Evolutionary conservation across 140 eudicot genomes (phyloP).

Genomic region (Oenanthe javanica): DNA sequence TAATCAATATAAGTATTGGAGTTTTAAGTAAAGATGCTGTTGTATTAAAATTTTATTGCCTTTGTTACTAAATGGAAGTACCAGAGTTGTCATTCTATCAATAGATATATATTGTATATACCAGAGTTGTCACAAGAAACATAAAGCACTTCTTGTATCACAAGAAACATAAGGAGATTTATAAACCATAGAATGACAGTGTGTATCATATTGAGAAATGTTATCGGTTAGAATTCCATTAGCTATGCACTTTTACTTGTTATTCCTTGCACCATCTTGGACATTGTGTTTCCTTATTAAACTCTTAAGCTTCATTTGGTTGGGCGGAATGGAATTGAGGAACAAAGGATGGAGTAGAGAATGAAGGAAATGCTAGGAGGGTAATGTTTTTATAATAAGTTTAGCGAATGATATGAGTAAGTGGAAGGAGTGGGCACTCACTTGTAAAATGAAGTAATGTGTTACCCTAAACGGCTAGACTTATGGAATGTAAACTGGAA

Average conservation of each 20-base stretch:
- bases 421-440: background rate
- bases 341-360: background rate
- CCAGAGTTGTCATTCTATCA: background rate
- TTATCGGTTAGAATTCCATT: background rate
- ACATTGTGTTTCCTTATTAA: background rate
- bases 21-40: background rate
- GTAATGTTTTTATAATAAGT: background rate
- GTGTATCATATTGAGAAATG: background rate
- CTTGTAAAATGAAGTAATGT: background rate
- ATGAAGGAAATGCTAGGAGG: no score
- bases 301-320: background rate
- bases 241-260: background rate
- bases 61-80: background rate
- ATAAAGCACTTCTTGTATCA: background rate
- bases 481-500: background rate
- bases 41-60: background rate
- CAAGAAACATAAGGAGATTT: background rate
- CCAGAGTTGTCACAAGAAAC: background rate
- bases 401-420: background rate
- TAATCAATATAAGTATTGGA: background rate
- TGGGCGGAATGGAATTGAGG: background rate
- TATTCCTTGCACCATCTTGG: background rate
- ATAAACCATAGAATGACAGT: background rate
- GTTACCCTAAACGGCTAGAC: background rate
- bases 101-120: background rate